These are phyloP conservation scores for Cytospora piceicola DNA, from an alignment of 2,329 filamentous ascomycete species.

Conservation along the genomic window DNA sequence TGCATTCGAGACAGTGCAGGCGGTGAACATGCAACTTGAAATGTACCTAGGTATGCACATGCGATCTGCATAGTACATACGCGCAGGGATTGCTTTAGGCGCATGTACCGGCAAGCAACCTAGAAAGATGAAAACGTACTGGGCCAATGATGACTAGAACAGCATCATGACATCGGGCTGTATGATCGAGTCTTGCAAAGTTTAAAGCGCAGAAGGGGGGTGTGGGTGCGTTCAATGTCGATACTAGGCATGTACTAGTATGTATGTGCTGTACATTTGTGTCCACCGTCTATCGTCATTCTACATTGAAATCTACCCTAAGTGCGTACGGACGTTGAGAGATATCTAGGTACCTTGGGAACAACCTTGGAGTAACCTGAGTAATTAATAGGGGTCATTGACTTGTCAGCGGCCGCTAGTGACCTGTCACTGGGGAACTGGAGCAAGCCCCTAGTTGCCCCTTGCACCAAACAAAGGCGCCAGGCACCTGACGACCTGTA, in stretches of 20 bases:
- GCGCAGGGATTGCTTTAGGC: conserved; percentile 13
- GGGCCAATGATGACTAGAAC: conserved; percentile 1
- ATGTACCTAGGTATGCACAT: background rate
- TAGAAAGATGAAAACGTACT: background rate
- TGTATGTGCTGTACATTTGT: background rate
- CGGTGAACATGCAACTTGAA: conserved; percentile 2
- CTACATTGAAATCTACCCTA: background rate
- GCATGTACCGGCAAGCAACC: conserved; percentile 8
- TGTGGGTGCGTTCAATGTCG: background rate
- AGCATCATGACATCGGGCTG: conserved; percentile 21
- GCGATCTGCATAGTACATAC: background rate
- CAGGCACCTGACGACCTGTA: background rate
- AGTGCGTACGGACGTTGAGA: background rate
- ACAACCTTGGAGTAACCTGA: background rate
- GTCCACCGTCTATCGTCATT: background rate
- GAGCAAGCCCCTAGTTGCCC: background rate
- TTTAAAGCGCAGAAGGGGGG: background rate
- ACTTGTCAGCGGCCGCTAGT: conserved; percentile 5
- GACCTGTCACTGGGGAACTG: conserved; percentile 1
- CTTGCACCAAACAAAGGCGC: background rate
- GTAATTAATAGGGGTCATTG: background rate
- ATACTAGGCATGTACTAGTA: background rate
- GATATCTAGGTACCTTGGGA: background rate
- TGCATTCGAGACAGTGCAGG: background rate
- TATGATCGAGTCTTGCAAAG: conserved; percentile 8